These are phyloP conservation scores for Aspergillus uvarum DNA, from an alignment of 2,329 filamentous ascomycete genomes.

Conservation along the genomic window DNA sequence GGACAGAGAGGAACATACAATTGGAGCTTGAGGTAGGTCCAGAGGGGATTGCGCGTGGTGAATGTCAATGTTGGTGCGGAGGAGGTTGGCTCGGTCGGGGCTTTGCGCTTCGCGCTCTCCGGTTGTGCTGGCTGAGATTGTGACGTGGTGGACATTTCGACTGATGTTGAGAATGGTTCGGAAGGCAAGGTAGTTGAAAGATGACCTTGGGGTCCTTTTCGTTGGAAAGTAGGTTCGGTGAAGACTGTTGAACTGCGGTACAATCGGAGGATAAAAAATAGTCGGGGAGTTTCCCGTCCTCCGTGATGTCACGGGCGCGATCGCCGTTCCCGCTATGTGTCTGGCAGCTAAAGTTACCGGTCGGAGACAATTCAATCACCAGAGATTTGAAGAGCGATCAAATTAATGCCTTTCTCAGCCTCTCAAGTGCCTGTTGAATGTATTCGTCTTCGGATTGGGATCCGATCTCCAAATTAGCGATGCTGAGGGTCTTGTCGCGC, in stretches of 20 bases:
- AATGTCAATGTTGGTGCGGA: constrained; percentile 27
- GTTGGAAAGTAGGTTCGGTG: background rate
- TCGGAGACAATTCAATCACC: background rate
- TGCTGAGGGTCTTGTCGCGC: constrained; percentile 60
- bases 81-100: constrained; percentile 10
- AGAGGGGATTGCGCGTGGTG: constrained; percentile 44
- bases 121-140: background rate
- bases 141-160: background rate
- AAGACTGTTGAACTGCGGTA: background rate
- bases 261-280: constrained; percentile 13
- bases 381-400: background rate
- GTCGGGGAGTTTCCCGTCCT: constrained; percentile 8
- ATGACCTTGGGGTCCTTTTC: background rate
- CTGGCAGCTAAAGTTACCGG: background rate
- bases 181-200: background rate
- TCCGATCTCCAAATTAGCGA: constrained; percentile 30
- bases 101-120: constrained; percentile 28
- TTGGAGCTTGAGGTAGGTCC: constrained; percentile 47
- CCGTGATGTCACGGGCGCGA: constrained; percentile 23
- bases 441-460: constrained; percentile 33
- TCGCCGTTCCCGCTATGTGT: constrained; percentile 1
- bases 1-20: constrained; percentile 28
- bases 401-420: constrained; percentile 20
- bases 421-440: constrained; percentile 22
- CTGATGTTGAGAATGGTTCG: background rate